Evolutionary conservation across 179 eudicot species (phyloP).

Genomic region (Spergularia azorica): DNA sequence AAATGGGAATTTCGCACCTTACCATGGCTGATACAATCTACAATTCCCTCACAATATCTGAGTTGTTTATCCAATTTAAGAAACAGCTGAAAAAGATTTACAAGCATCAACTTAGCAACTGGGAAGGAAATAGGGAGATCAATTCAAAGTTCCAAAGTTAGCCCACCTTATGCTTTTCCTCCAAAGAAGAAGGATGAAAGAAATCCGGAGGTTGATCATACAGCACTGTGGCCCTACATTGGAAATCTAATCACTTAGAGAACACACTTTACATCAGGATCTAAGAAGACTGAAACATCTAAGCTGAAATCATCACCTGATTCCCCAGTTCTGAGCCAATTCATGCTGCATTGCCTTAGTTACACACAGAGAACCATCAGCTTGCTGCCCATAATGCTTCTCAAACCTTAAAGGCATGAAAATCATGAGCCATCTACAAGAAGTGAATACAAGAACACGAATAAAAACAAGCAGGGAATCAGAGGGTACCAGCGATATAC

Average conservation of each 20-base stretch:
- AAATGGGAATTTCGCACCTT: constrained; percentile 17
- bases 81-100: constrained; percentile 54
- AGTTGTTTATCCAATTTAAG: constrained; percentile 60
- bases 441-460: neutral
- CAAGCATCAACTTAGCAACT: neutral
- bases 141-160: constrained; percentile 1
- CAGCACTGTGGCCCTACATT: constrained; percentile 63
- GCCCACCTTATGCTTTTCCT: constrained; percentile 81
- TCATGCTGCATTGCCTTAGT: constrained; percentile 98
- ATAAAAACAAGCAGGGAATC: neutral
- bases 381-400: constrained; percentile 82
- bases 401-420: constrained; percentile 57
- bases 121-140: neutral
- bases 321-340: constrained; percentile 91
- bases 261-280: neutral
- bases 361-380: constrained; percentile 93
- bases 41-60: constrained; percentile 46
- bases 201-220: constrained; percentile 99
- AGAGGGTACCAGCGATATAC: constrained; percentile 71
- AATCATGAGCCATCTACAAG: constrained; percentile 19
- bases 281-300: constrained; percentile 19
- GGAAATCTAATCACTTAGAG: constrained; percentile 18
- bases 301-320: constrained; percentile 49
- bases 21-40: constrained; percentile 80
- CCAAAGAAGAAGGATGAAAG: constrained; percentile 76